A percentile compares a stretch with the other conserved stretches of the same genome.
These are phyloP conservation scores for Boletellus sp. DNA, from an alignment of 768 basidiomycete genomes.

Conservation along the genomic window DNA sequence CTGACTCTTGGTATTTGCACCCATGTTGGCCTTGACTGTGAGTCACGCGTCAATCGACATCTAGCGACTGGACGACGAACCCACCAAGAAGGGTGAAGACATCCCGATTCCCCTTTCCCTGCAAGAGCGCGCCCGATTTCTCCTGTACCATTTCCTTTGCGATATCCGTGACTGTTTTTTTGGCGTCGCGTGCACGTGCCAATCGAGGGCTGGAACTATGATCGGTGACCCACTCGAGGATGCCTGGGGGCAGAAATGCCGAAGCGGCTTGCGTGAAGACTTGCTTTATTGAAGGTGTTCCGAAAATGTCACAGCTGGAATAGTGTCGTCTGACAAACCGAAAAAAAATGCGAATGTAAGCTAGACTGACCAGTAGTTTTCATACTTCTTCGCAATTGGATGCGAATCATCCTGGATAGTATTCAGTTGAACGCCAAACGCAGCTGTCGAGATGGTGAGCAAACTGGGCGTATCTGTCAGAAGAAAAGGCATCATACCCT, in stretches of 20 bases:
- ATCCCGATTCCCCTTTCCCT: background rate
- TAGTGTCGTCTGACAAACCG: too few relatives aligned
- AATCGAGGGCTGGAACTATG: background rate
- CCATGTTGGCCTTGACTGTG: background rate
- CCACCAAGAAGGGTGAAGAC: background rate
- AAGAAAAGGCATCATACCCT: background rate
- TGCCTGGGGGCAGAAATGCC: background rate
- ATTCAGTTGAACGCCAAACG: slow-evolving; percentile 37
- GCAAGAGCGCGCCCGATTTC: background rate
- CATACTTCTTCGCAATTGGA: slow-evolving; percentile 5
- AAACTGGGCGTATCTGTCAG: background rate
- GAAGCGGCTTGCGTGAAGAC: slow-evolving; percentile 2
- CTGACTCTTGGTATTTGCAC: background rate
- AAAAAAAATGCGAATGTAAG: too few relatives aligned
- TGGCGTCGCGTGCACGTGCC: background rate
- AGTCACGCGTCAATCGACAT: background rate
- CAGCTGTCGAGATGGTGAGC: slow-evolving; percentile 24
- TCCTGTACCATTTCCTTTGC: background rate
- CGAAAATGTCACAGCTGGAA: slow-evolving; percentile 9
- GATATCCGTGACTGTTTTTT: background rate
- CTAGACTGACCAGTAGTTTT: slow-evolving; percentile 1
- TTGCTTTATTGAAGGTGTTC: background rate
- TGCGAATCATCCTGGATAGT: slow-evolving; percentile 1
- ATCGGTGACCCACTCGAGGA: background rate
- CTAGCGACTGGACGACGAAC: background rate